Evolutionary conservation across 148 eudicot species (phyloP), one percentile per base, ranked within the genome.

Genomic region (Vaccinium corymbosum): DNA sequence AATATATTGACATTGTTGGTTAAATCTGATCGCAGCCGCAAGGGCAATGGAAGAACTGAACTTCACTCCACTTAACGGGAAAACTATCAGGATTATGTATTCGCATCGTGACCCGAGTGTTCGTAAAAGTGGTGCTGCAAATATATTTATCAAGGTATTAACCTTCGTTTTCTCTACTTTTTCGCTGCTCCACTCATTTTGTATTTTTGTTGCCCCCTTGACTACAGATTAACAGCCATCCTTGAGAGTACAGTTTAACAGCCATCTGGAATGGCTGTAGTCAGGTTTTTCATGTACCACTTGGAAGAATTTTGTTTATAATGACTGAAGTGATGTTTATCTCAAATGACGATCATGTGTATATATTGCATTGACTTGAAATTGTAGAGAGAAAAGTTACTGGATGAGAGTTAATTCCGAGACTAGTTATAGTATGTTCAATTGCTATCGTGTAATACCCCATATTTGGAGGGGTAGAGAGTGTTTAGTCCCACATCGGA

Each of bases 141-240:
- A 94, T 84, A 93, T 97, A 15, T 97, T 92, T 83, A 92, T 97
- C 66, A 97, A 97, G 99, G 99, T 95, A 85, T 57, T 7, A 15
- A 32, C 35, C 17, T 14, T 51, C 4, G 14, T 1, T 76, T 50
- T 25, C 27, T 14, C 51, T 68, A 4, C 38, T 27, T 68, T 68
- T 12, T 13, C 4, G 38, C 38, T 11, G 17, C 29, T 29, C 14
- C 27, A 10, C 27, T 20, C 32, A 8, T 22, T 64, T 61, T 61
- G 25, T 61, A 22, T 29, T 11, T 25, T 13, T 68, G 27, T 27
- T 68, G 38, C 38, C 73, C 11, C 73, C 42, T 68, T 4, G 7
- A 27, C 17, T 25, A 13, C 35, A 27, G 17, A 25, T 68, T 68
- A 12, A 68, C 16, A 12, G 38, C 73, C 38, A 68, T 68, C 73